phyloP scores from a whole-genome alignment of 768 basidiomycete genomes.

The Tremella yokohamensis region DNA sequence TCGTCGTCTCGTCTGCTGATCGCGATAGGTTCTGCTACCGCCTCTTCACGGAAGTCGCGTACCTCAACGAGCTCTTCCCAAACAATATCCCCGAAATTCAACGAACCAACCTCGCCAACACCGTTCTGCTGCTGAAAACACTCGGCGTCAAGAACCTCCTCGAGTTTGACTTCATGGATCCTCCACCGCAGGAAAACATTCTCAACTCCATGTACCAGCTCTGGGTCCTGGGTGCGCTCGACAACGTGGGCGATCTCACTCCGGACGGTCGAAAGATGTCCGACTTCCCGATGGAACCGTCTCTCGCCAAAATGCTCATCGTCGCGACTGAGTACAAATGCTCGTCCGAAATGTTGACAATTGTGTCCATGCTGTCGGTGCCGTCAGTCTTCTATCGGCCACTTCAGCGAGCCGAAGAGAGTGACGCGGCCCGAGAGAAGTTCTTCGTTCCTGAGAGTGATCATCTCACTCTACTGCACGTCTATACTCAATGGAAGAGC shows the following conservation, averaged over 20 bases:
- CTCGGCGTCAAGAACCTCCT: conserved; percentile 94
- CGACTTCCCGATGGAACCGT: conserved; percentile 99
- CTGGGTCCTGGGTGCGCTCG: conserved; percentile 95
- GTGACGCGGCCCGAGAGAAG: conserved; percentile 94
- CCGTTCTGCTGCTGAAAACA: conserved; percentile 88
- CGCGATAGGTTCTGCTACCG: conserved; percentile 83
- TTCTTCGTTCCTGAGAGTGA: conserved; percentile 99
- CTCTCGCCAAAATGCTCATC: conserved; percentile 98
- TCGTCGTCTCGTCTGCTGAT: conserved; percentile 16
- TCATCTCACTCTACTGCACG: conserved; percentile 89
- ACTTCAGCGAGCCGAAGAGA: conserved; percentile 94
- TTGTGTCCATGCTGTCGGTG: conserved; percentile 97
- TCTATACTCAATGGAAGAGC: conserved; percentile 96
- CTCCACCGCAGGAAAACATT: conserved; percentile 99
- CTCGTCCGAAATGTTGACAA: conserved; percentile 92
- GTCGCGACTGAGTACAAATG: conserved; percentile 89
- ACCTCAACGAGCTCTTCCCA: conserved; percentile 87
- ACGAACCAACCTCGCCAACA: conserved; percentile 94
- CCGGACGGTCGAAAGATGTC: conserved; percentile 93
- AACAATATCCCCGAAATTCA: conserved; percentile 99
- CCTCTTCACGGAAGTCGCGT: conserved; percentile 95
- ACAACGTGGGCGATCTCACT: conserved; percentile 96
- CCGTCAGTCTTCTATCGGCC: conserved; percentile 97
- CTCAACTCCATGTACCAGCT: conserved; percentile 99
- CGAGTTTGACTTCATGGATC: conserved; percentile 99